Conservation (phyloP, 768 basidiomycete species). For the Russula foetens region DNA sequence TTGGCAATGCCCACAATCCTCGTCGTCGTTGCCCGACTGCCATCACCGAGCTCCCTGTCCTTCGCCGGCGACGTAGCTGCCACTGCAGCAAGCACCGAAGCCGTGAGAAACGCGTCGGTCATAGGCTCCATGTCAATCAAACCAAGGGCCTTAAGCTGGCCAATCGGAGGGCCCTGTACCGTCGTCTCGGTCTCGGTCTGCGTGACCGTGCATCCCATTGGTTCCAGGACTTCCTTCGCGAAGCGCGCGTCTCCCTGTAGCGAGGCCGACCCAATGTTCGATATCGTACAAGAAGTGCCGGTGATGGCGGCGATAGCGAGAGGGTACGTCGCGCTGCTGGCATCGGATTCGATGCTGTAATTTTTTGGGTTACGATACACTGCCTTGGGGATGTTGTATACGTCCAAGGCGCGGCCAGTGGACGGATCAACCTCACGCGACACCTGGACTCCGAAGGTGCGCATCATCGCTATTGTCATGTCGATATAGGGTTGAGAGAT, state of each 20-base stretch:
- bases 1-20: conserved; percentile 94
- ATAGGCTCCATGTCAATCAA: conserved; percentile 98
- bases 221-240: conserved; percentile 85
- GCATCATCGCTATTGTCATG: conserved; percentile 99
- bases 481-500: conserved; percentile 99
- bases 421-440: conserved; percentile 50
- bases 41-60: conserved; percentile 38
- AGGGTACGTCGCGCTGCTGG: conserved; percentile 93
- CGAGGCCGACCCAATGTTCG: conserved; percentile 83
- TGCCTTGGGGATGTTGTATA: conserved; percentile 82
- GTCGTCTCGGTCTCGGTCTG: conserved; percentile 88
- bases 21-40: conserved; percentile 38
- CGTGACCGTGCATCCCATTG: conserved; percentile 88
- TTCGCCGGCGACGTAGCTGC: conserved; percentile 38
- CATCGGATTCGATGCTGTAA: conserved; percentile 94
- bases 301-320: conserved; percentile 96
- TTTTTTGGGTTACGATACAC: conserved; percentile 67
- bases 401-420: conserved; percentile 58
- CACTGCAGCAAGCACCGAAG: conserved; percentile 86
- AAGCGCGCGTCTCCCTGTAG: conserved; percentile 98
- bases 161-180: conserved; percentile 81
- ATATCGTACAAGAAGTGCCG: conserved; percentile 90
- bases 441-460: conserved; percentile 78
- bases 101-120: conserved; percentile 99
- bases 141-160: conserved; percentile 73